Evolutionary conservation across 805 yeast species (phyloP).

Genomic region (Metschnikowia santaceciliae): DNA sequence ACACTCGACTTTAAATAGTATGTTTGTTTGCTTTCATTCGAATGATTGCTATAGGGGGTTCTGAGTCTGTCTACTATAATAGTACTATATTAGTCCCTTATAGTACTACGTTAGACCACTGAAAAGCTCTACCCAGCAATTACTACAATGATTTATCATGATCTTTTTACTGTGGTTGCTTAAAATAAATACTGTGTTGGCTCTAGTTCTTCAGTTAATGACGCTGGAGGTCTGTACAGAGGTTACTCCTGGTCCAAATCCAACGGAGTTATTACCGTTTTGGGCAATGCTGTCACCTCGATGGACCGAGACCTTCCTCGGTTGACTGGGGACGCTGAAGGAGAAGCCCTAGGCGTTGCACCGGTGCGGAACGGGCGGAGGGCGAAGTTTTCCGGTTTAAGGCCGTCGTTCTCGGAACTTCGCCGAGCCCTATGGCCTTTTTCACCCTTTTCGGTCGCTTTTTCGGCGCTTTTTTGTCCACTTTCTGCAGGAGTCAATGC

Average conservation of each 20-base stretch:
- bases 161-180: no score
- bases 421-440: background rate
- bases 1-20: no score
- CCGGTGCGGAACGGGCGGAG: constrained; percentile 41
- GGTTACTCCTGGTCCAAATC: background rate
- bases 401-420: background rate
- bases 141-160: no score
- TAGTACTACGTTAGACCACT: no score
- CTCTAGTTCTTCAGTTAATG: no score
- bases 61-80: no score
- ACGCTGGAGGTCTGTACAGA: background rate
- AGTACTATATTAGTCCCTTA: no score
- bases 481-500: background rate
- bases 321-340: constrained; percentile 34
- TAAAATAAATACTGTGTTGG: no score
- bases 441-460: background rate
- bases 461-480: background rate
- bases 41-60: no score
- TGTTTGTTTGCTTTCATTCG: no score
- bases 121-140: no score
- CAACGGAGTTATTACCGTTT: background rate
- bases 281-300: constrained; percentile 2
- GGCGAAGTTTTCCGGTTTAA: constrained; percentile 28
- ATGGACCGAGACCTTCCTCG: constrained; percentile 16
- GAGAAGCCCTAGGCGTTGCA: constrained; percentile 39